Base-by-base conservation (phyloP, 306 rosid genomes). In the Rosa chinensis region DNA sequence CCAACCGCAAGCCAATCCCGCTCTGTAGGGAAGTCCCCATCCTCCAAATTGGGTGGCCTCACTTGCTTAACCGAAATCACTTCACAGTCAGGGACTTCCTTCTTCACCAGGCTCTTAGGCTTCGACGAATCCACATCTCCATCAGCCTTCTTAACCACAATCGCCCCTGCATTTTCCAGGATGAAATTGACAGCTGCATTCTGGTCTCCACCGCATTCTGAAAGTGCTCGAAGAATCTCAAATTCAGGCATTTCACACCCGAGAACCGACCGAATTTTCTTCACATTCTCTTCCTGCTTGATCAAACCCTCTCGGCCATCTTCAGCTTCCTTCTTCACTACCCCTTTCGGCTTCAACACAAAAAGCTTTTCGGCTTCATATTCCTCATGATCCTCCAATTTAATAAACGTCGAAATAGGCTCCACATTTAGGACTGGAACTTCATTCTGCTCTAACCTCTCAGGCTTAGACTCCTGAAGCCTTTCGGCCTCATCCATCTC, bases 11-110 rank as follows among this genome's bases (percentile, higher is more conserved):
- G 75, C 96, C 97, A 94, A 25, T 89, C 92, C 4, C 78, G 59
- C 43, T 89, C 91, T 7, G 66, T 85, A 1, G 90, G 89, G 74
- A 92, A 94, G 35, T 90, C 96, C 8, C 96, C 96, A 72, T 92
- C 92, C 70, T 92, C 97, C 8, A 90, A 56, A 40, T 58, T 58
- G 10, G 45, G 1, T 12, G 78, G 78, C 12, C 68, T 74, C 53
- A 25, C 28, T 32, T 53, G 37, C 0, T 55, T 61, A 5, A 73
- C 77, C 8, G 6, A 73, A 53, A 32, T 14, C 66, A 73, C 66
- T 55, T 55, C 20, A 55, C 74, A 43, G 47, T 47, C 83, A 44
- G 70, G 47, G 11, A 10, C 66, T 44, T 77, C 84, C 13, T 72
- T 78, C 78, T 73, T 75, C 8, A 69, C 79, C 8, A 3, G 66